These are phyloP conservation scores for Sequoiadendron giganteum DNA, from an alignment of 75 land plant species.

Conservation along the genomic window DNA sequence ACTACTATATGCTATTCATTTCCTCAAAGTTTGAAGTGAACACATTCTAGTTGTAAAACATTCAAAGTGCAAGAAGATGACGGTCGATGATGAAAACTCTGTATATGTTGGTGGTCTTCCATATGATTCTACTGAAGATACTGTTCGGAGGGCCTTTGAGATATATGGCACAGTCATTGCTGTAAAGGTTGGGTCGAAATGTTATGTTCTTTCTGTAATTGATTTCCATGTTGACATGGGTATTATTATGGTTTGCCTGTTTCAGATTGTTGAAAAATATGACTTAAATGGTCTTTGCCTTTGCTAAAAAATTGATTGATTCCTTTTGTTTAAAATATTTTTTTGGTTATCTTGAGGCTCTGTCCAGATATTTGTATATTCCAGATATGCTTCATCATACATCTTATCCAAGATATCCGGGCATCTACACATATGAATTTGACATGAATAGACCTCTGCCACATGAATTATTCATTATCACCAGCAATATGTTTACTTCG, in stretches of 20 bases:
- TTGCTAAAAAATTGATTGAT: background rate
- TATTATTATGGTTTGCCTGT: background rate
- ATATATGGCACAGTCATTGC: slow-evolving; percentile 67
- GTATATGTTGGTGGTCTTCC: slow-evolving; percentile 91
- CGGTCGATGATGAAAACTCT: slow-evolving; percentile 70
- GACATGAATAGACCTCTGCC: slow-evolving; percentile 1
- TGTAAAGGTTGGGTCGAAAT: slow-evolving; percentile 61
- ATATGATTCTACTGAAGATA: slow-evolving; percentile 70
- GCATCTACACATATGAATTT: slow-evolving; percentile 11
- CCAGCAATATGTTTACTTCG: background rate
- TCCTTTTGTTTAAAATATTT: background rate
- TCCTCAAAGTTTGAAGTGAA: slow-evolving; percentile 1
- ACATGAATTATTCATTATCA: slow-evolving; percentile 5
- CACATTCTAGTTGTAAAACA: background rate
- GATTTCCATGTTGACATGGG: background rate
- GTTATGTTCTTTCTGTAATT: background rate
- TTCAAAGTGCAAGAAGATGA: slow-evolving; percentile 29
- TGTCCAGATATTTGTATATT: slow-evolving; percentile 14
- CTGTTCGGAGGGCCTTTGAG: slow-evolving; percentile 52
- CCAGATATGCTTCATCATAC: slow-evolving; percentile 14
- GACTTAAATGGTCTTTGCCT: slow-evolving; percentile 4
- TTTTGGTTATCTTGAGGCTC: slow-evolving; percentile 12
- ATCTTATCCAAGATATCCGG: slow-evolving; percentile 8
- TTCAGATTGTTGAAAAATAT: background rate
- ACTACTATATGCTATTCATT: background rate